Conservation (phyloP, 768 basidiomycete species). For the Pisolithus marmoratus region DNA sequence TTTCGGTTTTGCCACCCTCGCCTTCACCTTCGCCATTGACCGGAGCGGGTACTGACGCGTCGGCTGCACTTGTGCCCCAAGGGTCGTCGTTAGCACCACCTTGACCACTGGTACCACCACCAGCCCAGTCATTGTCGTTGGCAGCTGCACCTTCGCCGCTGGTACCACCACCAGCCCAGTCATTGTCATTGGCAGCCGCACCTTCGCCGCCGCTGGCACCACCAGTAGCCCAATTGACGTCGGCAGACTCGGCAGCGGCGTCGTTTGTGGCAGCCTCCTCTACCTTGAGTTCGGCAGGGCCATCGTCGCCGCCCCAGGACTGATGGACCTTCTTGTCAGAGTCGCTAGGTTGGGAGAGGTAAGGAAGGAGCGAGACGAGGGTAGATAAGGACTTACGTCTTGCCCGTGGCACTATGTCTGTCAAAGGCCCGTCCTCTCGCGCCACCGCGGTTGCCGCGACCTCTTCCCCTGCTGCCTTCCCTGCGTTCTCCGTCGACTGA, state of each 20-base stretch:
- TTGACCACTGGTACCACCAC: slow-evolving; percentile 8
- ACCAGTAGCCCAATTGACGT: slow-evolving; percentile 31
- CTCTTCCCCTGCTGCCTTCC: slow-evolving; percentile 43
- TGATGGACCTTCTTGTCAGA: slow-evolving; percentile 93
- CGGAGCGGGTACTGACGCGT: slow-evolving; percentile 29
- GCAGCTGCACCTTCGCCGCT: slow-evolving; percentile 18
- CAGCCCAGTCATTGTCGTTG: slow-evolving; percentile 33
- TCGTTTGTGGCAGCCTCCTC: slow-evolving; percentile 75
- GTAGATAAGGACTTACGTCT: slow-evolving; percentile 49
- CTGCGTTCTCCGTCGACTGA: slow-evolving; percentile 39
- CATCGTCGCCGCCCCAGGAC: slow-evolving; percentile 94
- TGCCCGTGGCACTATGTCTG: slow-evolving; percentile 82
- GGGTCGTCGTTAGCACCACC: slow-evolving; percentile 27
- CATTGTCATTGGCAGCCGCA: slow-evolving; percentile 20
- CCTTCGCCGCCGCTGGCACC: slow-evolving; percentile 10
- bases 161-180: slow-evolving; percentile 33
- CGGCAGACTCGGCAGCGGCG: slow-evolving; percentile 46
- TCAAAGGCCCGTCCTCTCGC: slow-evolving; percentile 75
- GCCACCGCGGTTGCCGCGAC: slow-evolving; percentile 37
- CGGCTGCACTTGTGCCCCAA: slow-evolving; percentile 32
- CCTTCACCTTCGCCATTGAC: slow-evolving; percentile 29
- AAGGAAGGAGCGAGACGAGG: slow-evolving; percentile 1
- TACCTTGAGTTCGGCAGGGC: slow-evolving; percentile 71
- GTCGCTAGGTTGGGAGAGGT: slow-evolving; percentile 49
- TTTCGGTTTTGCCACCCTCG: slow-evolving; percentile 23